Conservation (phyloP, 2,329 filamentous ascomycete species). For the Fusarium dlaminii region DNA sequence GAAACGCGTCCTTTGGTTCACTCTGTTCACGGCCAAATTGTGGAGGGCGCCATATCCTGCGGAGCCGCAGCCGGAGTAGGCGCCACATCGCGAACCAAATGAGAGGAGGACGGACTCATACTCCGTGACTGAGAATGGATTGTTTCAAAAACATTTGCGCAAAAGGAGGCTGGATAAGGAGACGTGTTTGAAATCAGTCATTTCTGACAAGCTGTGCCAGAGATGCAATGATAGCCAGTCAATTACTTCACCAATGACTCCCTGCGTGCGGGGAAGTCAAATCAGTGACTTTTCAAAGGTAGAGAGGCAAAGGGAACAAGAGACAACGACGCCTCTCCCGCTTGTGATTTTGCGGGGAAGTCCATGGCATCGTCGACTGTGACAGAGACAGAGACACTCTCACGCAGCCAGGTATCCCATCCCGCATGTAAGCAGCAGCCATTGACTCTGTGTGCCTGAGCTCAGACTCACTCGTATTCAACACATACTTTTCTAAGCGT, state of each 20-base stretch:
- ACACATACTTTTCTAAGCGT: constrained; percentile 19
- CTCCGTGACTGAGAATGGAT: neutral
- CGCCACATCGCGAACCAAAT: neutral
- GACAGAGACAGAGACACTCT: neutral
- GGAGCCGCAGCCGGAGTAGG: constrained; percentile 36
- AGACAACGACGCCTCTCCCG: constrained; percentile 41
- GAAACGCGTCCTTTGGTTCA: neutral
- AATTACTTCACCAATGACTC: constrained; percentile 4
- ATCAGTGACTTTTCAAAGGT: neutral
- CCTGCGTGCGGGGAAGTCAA: constrained; percentile 10
- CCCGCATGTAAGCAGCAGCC: neutral
- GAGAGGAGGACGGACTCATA: neutral
- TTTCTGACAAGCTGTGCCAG: constrained; percentile 9
- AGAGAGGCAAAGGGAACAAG: constrained; percentile 10
- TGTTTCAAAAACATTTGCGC: constrained; percentile 11
- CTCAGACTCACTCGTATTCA: constrained; percentile 4
- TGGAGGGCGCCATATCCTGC: constrained; percentile 27
- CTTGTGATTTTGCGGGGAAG: constrained; percentile 38
- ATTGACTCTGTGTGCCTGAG: constrained; percentile 13
- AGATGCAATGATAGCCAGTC: constrained; percentile 1
- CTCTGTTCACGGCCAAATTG: constrained; percentile 14
- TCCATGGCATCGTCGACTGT: neutral
- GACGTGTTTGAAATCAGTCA: constrained; percentile 23
- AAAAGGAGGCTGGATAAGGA: constrained; percentile 5
- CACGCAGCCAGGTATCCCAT: neutral